Evolutionary conservation across 768 basidiomycete genomes (phyloP).

Genomic region (Leccinum variicolor): DNA sequence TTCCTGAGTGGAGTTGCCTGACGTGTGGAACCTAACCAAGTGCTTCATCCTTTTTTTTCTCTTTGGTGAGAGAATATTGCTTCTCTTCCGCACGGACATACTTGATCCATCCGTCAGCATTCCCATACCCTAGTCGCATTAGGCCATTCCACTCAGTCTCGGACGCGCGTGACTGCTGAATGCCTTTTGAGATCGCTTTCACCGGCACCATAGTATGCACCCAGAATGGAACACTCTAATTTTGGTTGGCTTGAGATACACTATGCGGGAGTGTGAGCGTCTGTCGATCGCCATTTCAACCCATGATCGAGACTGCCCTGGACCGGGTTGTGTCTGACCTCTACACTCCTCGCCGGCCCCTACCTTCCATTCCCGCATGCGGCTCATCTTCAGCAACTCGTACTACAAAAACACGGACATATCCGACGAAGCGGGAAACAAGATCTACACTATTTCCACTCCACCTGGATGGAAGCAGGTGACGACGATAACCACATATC

Average conservation of each 20-base stretch:
- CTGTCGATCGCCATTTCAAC: background rate
- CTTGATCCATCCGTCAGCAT: background rate
- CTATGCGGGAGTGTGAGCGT: constrained; percentile 4
- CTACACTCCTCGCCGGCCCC: background rate
- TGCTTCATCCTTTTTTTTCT: background rate
- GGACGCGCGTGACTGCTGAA: background rate
- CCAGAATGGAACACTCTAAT: constrained; percentile 2
- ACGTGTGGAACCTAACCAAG: background rate
- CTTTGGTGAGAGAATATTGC: background rate
- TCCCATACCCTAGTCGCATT: background rate
- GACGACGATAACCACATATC: constrained; percentile 10
- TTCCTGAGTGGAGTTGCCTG: background rate
- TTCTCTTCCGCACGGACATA: background rate
- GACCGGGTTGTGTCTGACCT: background rate
- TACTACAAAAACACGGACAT: constrained; percentile 18
- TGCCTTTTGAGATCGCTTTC: too few relatives aligned
- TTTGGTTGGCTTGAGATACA: constrained; percentile 1
- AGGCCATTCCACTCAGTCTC: background rate
- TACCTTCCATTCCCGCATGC: constrained; percentile 1
- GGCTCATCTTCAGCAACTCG: constrained; percentile 14
- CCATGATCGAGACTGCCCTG: background rate
- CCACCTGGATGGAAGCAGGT: constrained; percentile 12
- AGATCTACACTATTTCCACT: constrained; percentile 17
- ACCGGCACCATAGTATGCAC: background rate
- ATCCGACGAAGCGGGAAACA: constrained; percentile 16